These are phyloP conservation scores for Pythium volutum DNA, from an alignment of 352 stramenopile genomes.

Conservation along the genomic window DNA sequence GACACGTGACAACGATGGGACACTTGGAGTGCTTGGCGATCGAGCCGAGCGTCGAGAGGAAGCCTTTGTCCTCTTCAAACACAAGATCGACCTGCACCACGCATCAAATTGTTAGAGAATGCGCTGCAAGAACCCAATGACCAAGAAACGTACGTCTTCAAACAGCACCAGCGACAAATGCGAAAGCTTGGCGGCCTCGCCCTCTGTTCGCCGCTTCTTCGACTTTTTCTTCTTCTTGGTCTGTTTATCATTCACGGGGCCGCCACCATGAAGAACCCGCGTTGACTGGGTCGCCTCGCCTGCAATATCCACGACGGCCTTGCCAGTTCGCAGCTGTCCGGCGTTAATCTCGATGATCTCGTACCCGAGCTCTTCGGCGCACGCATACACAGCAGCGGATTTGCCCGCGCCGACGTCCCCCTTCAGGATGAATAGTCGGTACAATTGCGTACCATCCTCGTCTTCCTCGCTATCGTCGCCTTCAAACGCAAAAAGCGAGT, in stretches of 20 bases:
- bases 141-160: constrained; percentile 52
- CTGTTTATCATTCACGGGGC: constrained; percentile 40
- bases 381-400: constrained; percentile 76
- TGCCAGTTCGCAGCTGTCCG: constrained; percentile 65
- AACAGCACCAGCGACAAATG: constrained; percentile 81
- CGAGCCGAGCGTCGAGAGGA: constrained; percentile 60
- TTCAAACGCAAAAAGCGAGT: constrained; percentile 68
- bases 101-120: not conserved
- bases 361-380: constrained; percentile 75
- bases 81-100: constrained; percentile 51
- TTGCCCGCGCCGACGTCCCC: constrained; percentile 71
- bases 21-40: constrained; percentile 83
- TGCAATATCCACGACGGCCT: constrained; percentile 66
- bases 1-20: constrained; percentile 73
- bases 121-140: not conserved
- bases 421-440: constrained; percentile 69
- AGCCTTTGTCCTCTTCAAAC: constrained; percentile 82
- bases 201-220: constrained; percentile 20
- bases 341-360: constrained; percentile 87
- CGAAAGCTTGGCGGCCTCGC: constrained; percentile 23
- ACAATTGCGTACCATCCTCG: constrained; percentile 51
- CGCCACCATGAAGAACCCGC: constrained; percentile 55
- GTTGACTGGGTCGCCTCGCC: constrained; percentile 85
- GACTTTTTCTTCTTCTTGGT: constrained; percentile 22
- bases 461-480: constrained; percentile 50